A percentile compares a stretch with the other conserved stretches of the same genome.
These are phyloP conservation scores for Tetracladium setigerum DNA, from an alignment of 495 filamentous ascomycete species.

Conservation along the genomic window DNA sequence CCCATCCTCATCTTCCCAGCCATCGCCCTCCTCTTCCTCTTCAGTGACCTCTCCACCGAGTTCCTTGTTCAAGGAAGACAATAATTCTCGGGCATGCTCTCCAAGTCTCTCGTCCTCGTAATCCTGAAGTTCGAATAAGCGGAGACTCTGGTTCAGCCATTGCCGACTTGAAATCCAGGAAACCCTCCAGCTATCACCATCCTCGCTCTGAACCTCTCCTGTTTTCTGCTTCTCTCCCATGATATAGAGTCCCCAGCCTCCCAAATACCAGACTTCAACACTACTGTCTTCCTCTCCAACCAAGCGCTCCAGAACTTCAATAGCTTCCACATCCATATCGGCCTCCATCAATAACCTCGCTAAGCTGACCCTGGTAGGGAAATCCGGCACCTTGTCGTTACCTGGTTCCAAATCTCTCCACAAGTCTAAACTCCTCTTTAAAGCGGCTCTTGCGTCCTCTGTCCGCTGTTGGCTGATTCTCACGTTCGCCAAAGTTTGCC, in stretches of 20 bases:
- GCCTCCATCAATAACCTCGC: constrained; percentile 85
- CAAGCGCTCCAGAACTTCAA: constrained; percentile 76
- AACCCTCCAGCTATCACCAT: constrained; percentile 27
- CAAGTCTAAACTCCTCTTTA: constrained; percentile 64
- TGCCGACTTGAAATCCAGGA: constrained; percentile 50
- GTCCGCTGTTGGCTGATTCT: constrained; percentile 76
- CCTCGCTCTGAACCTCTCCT: constrained; percentile 28
- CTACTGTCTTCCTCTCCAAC: constrained; percentile 84
- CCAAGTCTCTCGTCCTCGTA: constrained; percentile 66
- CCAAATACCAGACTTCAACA: constrained; percentile 94
- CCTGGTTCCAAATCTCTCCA: constrained; percentile 74
- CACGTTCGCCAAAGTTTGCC: constrained; percentile 90
- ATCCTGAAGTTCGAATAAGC: constrained; percentile 51
- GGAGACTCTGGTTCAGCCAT: constrained; percentile 52
- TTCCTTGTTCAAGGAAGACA: constrained; percentile 43
- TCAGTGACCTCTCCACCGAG: constrained; percentile 43
- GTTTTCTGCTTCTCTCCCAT: constrained; percentile 55
- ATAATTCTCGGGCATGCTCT: constrained; percentile 57
- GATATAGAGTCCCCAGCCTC: constrained; percentile 83
- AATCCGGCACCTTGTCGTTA: constrained; percentile 56
- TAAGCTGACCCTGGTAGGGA: constrained; percentile 74
- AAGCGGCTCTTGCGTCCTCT: constrained; percentile 71
- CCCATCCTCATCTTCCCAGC: constrained; percentile 34
- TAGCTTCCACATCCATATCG: constrained; percentile 71
- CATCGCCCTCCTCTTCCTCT: constrained; percentile 33